Evolutionary conservation across 441 rosid genomes (phyloP).

Genomic region (Codiaeum variegatum): DNA sequence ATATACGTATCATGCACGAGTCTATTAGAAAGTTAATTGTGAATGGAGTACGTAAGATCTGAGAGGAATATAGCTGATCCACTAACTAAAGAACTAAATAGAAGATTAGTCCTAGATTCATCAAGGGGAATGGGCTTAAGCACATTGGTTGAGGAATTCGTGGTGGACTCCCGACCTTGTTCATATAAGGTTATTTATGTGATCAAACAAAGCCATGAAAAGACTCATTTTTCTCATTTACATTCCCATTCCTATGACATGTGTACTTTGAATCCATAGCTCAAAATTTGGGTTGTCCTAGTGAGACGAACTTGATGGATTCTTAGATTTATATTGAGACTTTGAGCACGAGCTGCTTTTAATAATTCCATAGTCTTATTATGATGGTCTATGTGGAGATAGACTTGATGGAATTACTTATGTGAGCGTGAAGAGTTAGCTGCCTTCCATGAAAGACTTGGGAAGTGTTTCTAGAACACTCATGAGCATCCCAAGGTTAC

Average conservation of each 20-base stretch:
- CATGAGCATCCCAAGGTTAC: no score
- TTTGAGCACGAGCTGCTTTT: no score
- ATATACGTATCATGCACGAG: neutral
- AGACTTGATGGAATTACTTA: neutral
- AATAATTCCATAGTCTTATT: neutral
- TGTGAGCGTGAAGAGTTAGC: no score
- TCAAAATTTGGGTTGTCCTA: no score
- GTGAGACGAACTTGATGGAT: no score
- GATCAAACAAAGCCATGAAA: no score
- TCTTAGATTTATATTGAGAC: no score
- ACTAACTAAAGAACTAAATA: neutral
- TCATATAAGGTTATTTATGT: no score
- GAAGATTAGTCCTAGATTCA: neutral
- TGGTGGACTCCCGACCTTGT: no score
- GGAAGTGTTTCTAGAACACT: neutral
- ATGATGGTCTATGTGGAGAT: neutral
- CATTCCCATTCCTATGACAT: no score
- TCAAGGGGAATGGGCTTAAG: neutral
- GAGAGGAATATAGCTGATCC: neutral
- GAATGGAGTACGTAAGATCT: neutral
- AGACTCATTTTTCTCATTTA: no score
- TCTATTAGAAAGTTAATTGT: neutral
- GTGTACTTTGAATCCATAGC: neutral
- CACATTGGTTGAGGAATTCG: neutral
- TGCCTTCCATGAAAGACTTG: neutral